Conservation (phyloP, 176 grass and related monocot species). For the Oryza meridionalis region DNA sequence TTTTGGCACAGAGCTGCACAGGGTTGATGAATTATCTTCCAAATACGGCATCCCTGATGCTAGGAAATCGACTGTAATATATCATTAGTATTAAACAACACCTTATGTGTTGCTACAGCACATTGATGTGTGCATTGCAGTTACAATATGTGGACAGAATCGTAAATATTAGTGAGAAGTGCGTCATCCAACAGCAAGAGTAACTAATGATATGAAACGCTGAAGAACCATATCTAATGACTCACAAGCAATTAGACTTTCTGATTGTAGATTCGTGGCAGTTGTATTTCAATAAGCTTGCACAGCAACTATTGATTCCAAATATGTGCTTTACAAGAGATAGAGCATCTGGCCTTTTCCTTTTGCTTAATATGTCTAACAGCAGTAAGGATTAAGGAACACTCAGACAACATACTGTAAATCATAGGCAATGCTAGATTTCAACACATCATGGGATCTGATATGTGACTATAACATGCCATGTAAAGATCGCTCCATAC, state of each 20-base stretch:
- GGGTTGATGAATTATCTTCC: not conserved
- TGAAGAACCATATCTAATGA: constrained; percentile 19
- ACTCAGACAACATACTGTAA: constrained; percentile 9
- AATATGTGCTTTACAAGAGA: constrained; percentile 69
- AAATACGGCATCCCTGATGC: not conserved
- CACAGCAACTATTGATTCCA: constrained; percentile 51
- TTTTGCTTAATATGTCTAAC: constrained; percentile 61
- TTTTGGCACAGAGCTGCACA: not conserved
- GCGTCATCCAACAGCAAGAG: not conserved
- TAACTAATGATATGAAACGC: not conserved
- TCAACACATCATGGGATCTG: not conserved
- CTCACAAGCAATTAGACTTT: constrained; percentile 55
- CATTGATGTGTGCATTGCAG: not conserved
- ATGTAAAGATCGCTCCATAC: not conserved
- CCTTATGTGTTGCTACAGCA: not conserved
- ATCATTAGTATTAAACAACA: not conserved
- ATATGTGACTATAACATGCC: not conserved
- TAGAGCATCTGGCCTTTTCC: constrained; percentile 45
- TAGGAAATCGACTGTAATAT: not conserved
- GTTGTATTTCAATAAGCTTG: constrained; percentile 30
- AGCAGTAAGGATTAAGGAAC: constrained; percentile 51
- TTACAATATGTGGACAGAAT: not conserved
- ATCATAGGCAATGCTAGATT: constrained; percentile 14
- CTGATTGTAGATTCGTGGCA: constrained; percentile 23
- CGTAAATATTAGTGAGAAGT: not conserved